Conservation (phyloP, 805 yeast genomes). For the Kluyveromyces aestuarii region DNA sequence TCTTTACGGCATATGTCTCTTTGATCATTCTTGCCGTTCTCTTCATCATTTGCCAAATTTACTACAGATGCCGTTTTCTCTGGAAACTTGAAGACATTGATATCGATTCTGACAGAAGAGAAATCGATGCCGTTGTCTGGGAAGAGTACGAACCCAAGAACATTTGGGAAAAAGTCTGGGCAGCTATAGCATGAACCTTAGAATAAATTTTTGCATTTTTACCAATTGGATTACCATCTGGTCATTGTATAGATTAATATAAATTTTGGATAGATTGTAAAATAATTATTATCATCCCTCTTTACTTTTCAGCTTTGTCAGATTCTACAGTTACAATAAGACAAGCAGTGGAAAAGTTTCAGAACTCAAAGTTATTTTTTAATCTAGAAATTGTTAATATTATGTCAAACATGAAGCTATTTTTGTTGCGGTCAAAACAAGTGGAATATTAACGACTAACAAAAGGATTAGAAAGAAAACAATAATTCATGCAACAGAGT, state of each 20-base stretch:
- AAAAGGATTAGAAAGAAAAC: too few relatives aligned
- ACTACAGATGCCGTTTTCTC: conserved; percentile 39
- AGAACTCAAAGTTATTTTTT: background rate
- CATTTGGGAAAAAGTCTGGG: conserved; percentile 49
- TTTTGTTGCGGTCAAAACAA: too few relatives aligned
- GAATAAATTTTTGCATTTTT: background rate
- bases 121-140: conserved; percentile 46
- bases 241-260: background rate
- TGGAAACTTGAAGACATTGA: conserved; percentile 50
- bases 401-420: too few relatives aligned
- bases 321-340: too few relatives aligned
- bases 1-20: conserved; percentile 60
- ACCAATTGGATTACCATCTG: background rate
- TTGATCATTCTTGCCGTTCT: conserved; percentile 42
- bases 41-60: conserved; percentile 44
- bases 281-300: background rate
- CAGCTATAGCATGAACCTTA: conserved; percentile 17
- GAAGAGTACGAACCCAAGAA: conserved; percentile 43
- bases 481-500: too few relatives aligned
- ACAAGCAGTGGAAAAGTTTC: too few relatives aligned
- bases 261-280: background rate
- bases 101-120: conserved; percentile 54
- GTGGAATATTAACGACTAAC: too few relatives aligned
- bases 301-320: too few relatives aligned
- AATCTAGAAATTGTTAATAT: background rate